phyloP scores from a whole-genome alignment of 345 rosid genomes.

The Pistacia integerrima region DNA sequence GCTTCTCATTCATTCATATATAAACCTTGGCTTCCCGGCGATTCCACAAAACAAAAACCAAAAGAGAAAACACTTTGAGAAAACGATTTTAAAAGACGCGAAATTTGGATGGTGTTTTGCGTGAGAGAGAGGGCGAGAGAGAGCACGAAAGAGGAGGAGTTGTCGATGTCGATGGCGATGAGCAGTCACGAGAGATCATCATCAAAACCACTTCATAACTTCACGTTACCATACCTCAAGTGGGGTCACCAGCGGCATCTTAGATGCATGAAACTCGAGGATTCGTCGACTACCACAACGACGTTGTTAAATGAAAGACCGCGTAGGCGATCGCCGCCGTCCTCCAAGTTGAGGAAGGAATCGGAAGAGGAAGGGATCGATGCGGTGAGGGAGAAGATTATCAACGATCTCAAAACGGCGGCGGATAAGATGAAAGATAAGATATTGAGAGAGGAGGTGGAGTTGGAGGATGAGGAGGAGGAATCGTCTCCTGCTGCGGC shows the following conservation, averaged over 20 bases:
- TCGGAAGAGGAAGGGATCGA: conserved; percentile 47
- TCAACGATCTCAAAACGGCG: conserved; percentile 54
- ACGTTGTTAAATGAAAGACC: conserved; percentile 24
- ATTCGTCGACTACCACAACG: conserved; percentile 19
- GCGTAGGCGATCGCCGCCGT: conserved; percentile 40
- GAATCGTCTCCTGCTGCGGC: conserved; percentile 24
- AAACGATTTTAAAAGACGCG: not conserved
- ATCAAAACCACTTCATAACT: conserved; percentile 48
- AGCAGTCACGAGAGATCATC: conserved; percentile 46
- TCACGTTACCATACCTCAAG: conserved; percentile 49
- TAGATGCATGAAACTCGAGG: conserved; percentile 43
- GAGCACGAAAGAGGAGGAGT: conserved; percentile 6
- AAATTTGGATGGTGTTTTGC: conserved; percentile 35
- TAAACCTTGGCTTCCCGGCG: conserved; percentile 48
- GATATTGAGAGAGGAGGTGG: conserved; percentile 34
- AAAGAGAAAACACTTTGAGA: not conserved
- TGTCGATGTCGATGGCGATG: conserved; percentile 37
- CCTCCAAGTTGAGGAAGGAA: conserved; percentile 22
- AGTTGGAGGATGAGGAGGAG: conserved; percentile 28
- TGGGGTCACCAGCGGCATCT: conserved; percentile 54
- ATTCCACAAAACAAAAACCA: conserved; percentile 25
- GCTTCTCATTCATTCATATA: conserved; percentile 13
- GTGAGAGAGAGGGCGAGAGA: conserved; percentile 22
- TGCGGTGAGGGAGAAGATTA: conserved; percentile 55
- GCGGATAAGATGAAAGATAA: conserved; percentile 49